A percentile compares a stretch with the other conserved stretches of the same genome.
Evolutionary conservation across 23 red algal genomes (phyloP).

Genomic region (Pyropia haitanensis): DNA sequence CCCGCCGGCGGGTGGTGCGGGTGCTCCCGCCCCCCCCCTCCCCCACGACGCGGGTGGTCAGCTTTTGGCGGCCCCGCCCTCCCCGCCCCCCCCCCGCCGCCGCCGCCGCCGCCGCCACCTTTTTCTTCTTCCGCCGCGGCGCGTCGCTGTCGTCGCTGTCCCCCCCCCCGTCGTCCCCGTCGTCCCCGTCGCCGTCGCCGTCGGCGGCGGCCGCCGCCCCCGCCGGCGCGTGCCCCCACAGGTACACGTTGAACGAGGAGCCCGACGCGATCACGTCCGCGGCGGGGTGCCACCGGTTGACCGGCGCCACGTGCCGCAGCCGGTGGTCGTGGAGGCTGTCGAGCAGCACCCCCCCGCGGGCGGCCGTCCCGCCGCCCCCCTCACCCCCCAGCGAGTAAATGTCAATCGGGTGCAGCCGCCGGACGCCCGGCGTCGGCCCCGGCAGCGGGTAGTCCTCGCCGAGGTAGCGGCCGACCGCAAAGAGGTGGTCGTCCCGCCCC

Average conservation of each 20-base stretch:
- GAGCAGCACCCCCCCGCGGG: conserved; percentile 20
- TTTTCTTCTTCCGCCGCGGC: too few relatives aligned
- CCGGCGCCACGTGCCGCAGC: conserved; percentile 26
- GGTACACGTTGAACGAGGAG: conserved; percentile 30
- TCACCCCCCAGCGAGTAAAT: conserved; percentile 18
- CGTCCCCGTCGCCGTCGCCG: too few relatives aligned
- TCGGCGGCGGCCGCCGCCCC: too few relatives aligned
- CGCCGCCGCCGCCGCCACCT: too few relatives aligned
- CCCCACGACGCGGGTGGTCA: too few relatives aligned
- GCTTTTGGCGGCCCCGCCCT: too few relatives aligned
- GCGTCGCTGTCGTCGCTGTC: too few relatives aligned
- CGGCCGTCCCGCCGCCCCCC: neutral
- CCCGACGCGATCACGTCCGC: conserved; percentile 50
- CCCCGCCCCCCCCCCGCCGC: too few relatives aligned
- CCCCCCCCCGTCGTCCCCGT: too few relatives aligned
- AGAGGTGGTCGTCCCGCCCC: conserved; percentile 24
- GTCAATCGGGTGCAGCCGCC: conserved; percentile 61
- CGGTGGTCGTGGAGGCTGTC: conserved; percentile 35
- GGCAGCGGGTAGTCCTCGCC: conserved; percentile 44
- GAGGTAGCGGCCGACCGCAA: conserved; percentile 61
- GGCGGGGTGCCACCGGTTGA: conserved; percentile 44
- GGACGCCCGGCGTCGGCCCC: conserved; percentile 4
- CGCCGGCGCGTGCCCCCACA: conserved; percentile 22
- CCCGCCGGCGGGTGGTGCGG: too few relatives aligned
- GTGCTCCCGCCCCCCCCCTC: too few relatives aligned